These are phyloP conservation scores for Candida cerambycidarum DNA, from an alignment of 805 yeast genomes.

Conservation along the genomic window DNA sequence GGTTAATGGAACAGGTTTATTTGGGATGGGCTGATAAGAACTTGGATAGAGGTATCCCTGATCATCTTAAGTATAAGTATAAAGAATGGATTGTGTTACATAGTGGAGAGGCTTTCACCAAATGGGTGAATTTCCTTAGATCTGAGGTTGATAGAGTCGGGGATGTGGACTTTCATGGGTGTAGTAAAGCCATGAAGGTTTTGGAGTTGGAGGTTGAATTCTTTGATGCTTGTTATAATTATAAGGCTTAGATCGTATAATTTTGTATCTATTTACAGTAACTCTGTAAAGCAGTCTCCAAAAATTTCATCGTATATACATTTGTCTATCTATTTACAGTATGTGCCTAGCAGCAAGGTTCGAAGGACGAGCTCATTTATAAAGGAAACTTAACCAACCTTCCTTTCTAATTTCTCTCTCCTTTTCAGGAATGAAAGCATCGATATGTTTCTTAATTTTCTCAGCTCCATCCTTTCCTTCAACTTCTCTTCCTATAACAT, in stretches of 20 bases:
- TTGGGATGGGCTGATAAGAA: conserved; percentile 51
- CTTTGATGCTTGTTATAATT: conserved; percentile 47
- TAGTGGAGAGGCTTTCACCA: conserved; percentile 46
- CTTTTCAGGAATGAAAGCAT: conserved; percentile 69
- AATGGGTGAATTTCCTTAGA: conserved; percentile 49
- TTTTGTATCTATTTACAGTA: too few relatives aligned
- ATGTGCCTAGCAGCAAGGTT: too few relatives aligned
- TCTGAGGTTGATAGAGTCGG: conserved; percentile 41
- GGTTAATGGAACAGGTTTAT: conserved; percentile 51
- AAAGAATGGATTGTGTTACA: conserved; percentile 55
- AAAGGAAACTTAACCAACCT: conserved; percentile 59
- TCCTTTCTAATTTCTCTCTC: conserved; percentile 65
- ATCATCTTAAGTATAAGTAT: conserved; percentile 42
- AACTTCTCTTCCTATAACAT: conserved; percentile 90
- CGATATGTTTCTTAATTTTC: conserved; percentile 73
- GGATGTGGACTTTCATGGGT: conserved; percentile 15
- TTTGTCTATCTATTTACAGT: conserved; percentile 4
- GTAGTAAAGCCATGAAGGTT: conserved; percentile 30
- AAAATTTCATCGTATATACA: too few relatives aligned
- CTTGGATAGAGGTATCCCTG: conserved; percentile 17
- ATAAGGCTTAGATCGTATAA: too few relatives aligned
- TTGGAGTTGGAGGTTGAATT: conserved; percentile 44
- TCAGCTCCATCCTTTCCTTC: conserved; percentile 75
- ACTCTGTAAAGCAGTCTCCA: too few relatives aligned
- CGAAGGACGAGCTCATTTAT: too few relatives aligned